Conservation (phyloP, 2,329 filamentous ascomycete species). For the Colletotrichum incanum region DNA sequence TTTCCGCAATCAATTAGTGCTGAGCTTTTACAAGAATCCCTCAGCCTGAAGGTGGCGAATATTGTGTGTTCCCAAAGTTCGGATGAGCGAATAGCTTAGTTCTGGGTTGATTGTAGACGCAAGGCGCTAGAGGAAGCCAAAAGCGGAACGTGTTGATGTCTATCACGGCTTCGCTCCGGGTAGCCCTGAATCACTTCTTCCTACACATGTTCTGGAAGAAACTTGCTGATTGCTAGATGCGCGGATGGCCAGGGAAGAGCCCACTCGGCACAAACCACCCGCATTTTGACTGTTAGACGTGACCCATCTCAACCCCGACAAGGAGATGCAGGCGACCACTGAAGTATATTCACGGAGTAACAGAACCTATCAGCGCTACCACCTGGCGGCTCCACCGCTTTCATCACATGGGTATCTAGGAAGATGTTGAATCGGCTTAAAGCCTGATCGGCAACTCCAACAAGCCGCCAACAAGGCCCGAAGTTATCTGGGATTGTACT, state of each 20-base stretch:
- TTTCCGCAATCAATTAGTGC: too few species aligned
- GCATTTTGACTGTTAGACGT: not conserved
- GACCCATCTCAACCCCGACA: not conserved
- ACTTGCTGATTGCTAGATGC: not conserved
- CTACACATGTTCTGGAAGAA: not conserved
- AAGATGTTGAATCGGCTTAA: too few species aligned
- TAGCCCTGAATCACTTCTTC: not conserved
- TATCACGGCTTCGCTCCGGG: not conserved
- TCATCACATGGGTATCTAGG: not conserved
- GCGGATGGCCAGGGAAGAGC: not conserved
- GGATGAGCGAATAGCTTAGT: not conserved
- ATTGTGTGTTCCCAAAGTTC: not conserved
- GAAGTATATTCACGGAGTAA: not conserved
- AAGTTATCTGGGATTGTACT: too few species aligned
- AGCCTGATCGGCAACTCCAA: too few species aligned
- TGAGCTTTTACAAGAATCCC: too few species aligned
- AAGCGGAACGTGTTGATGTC: not conserved
- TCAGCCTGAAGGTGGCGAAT: not conserved
- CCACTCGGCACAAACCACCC: not conserved
- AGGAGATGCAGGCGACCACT: not conserved
- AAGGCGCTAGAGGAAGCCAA: not conserved
- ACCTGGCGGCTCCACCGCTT: not conserved
- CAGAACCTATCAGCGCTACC: not conserved
- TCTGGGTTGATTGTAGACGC: too few species aligned
- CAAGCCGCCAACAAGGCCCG: too few species aligned